These are phyloP conservation scores for Pyrus communis DNA, from an alignment of 306 rosid genomes.

Conservation along the genomic window DNA sequence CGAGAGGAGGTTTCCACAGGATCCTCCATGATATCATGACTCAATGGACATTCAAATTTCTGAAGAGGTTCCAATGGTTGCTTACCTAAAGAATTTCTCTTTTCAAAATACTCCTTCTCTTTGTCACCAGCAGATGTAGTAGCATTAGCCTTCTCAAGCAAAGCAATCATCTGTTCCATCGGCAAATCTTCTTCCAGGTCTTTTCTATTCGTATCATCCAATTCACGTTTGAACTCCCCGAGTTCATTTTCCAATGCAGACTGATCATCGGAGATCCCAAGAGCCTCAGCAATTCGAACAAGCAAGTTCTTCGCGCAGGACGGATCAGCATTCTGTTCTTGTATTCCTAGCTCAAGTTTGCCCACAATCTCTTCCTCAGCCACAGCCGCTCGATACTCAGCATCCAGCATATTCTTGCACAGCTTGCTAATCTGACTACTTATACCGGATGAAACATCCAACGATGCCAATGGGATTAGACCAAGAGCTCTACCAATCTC, in stretches of 20 bases:
- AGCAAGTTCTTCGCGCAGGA: constrained; percentile 29
- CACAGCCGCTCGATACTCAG: constrained; percentile 25
- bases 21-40: constrained; percentile 56
- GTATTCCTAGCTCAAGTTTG: constrained; percentile 39
- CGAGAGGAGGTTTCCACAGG: constrained; percentile 66
- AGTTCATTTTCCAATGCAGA: constrained; percentile 34
- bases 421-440: constrained; percentile 26
- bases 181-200: constrained; percentile 33
- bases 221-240: constrained; percentile 36
- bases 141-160: constrained; percentile 40
- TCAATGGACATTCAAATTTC: constrained; percentile 47
- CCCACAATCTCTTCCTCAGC: constrained; percentile 33
- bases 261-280: constrained; percentile 40
- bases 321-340: constrained; percentile 21
- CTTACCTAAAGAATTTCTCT: constrained; percentile 42
- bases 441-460: constrained; percentile 27
- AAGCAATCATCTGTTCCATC: constrained; percentile 37
- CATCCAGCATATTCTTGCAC: constrained; percentile 37
- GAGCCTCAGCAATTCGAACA: constrained; percentile 27
- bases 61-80: constrained; percentile 34
- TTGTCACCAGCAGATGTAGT: constrained; percentile 33
- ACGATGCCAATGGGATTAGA: constrained; percentile 33
- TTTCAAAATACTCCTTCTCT: constrained; percentile 33
- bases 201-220: constrained; percentile 30
- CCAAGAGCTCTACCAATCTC: constrained; percentile 36